Percentiles rank a stretch among this genome's conserved stretches.
Conservation (phyloP, 257 asterid species). For the Anisodus tanguticus region DNA sequence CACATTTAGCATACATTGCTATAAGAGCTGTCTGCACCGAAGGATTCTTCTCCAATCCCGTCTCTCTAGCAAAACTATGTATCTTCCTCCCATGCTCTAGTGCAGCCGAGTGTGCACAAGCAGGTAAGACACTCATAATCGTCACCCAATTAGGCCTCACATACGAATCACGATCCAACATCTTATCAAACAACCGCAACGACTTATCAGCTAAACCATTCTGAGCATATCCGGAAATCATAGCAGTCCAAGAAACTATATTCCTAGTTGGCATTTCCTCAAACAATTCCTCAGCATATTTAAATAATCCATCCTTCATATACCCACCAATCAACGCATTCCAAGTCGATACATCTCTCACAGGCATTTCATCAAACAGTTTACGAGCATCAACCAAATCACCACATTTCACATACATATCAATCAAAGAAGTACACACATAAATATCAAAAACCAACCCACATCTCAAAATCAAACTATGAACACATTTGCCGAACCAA, state of each 20-base stretch:
- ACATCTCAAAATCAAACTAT: constrained; percentile 60
- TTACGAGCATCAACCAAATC: constrained; percentile 51
- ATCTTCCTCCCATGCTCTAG: constrained; percentile 65
- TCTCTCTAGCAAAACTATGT: constrained; percentile 56
- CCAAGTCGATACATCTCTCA: constrained; percentile 71
- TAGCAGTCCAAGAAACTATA: constrained; percentile 82
- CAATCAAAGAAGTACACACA: constrained; percentile 70
- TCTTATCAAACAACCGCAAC: constrained; percentile 59
- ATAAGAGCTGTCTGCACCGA: constrained; percentile 71
- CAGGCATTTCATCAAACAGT: constrained; percentile 70
- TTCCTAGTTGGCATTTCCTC: constrained; percentile 55
- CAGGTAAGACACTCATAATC: constrained; percentile 77
- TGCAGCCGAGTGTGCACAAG: constrained; percentile 70
- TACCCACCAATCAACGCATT: constrained; percentile 75
- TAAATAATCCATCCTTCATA: constrained; percentile 66
- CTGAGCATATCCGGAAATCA: constrained; percentile 90
- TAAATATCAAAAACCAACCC: constrained; percentile 64
- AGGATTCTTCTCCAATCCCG: constrained; percentile 63
- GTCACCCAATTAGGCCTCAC: constrained; percentile 91
- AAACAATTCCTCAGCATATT: constrained; percentile 59
- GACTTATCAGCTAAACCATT: constrained; percentile 70
- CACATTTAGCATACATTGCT: constrained; percentile 89
- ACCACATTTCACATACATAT: constrained; percentile 78
- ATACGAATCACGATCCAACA: constrained; percentile 49
- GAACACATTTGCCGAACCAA: constrained; percentile 54